Conservation (phyloP, 345 rosid species). For the Psidium friedrichsthalianum region DNA sequence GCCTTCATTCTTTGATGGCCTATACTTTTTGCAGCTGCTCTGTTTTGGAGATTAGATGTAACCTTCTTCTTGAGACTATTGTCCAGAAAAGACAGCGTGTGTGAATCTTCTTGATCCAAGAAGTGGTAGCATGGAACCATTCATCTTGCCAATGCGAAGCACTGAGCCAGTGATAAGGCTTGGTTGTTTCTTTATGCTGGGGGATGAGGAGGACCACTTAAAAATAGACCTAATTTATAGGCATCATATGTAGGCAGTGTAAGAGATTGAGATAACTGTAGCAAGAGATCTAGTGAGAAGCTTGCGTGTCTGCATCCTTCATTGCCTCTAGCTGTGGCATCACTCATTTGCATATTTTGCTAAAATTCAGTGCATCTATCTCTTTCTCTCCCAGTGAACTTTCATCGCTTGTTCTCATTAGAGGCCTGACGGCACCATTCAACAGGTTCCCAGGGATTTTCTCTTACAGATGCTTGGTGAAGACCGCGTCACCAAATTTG, state of each 20-base stretch:
- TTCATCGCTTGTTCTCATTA: not conserved
- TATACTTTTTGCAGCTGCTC: not conserved
- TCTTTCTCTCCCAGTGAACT: not conserved
- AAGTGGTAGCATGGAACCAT: not conserved
- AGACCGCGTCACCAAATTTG: slow-evolving; percentile 49
- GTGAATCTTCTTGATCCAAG: not conserved
- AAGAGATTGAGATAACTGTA: not conserved
- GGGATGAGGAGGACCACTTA: not conserved
- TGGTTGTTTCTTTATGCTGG: not conserved
- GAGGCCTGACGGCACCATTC: not conserved
- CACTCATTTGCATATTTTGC: not conserved
- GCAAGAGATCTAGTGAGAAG: not conserved
- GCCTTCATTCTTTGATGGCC: not conserved
- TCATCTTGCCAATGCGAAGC: not conserved
- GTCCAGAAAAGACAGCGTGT: not conserved
- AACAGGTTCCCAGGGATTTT: slow-evolving; percentile 41
- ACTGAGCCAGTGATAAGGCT: not conserved
- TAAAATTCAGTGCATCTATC: not conserved
- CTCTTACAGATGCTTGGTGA: slow-evolving; percentile 42
- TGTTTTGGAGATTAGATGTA: not conserved
- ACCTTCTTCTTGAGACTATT: not conserved
- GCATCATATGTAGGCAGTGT: not conserved
- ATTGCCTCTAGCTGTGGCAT: not conserved
- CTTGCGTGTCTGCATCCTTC: not conserved
- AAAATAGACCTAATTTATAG: not conserved